phyloP scores from a whole-genome alignment of 805 yeast genomes.

The Ogataea parapolymorpha region DNA sequence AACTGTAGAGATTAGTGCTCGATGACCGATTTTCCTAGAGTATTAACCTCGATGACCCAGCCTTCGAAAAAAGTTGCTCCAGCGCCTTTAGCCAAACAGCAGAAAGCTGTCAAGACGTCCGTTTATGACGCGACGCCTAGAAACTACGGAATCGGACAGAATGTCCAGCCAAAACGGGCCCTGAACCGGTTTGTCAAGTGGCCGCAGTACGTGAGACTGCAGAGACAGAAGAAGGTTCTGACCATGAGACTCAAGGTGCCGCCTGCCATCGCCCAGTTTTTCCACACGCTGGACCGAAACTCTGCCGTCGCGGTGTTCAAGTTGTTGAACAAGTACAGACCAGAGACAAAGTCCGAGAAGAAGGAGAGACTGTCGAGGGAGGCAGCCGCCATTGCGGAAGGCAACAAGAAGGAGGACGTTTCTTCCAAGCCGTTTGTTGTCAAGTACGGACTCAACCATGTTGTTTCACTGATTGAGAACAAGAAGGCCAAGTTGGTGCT shows the following conservation, averaged over 20 bases:
- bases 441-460: conserved; percentile 99
- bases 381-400: conserved; percentile 41
- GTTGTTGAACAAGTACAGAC: conserved; percentile 98
- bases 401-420: conserved; percentile 62
- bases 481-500: conserved; percentile 97
- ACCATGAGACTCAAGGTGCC: conserved; percentile 97
- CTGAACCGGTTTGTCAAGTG: conserved; percentile 96
- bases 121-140: conserved; percentile 85
- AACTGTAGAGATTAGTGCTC: conserved; percentile 25
- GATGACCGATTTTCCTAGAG: conserved; percentile 26
- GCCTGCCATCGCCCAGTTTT: conserved; percentile 97
- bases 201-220: conserved; percentile 98
- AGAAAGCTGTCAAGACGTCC: conserved; percentile 67
- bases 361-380: conserved; percentile 98
- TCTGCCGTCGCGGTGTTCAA: conserved; percentile 96
- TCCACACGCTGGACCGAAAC: conserved; percentile 95
- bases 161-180: conserved; percentile 92
- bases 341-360: conserved; percentile 97
- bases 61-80: conserved; percentile 85
- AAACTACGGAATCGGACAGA: conserved; percentile 96
- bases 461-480: conserved; percentile 95
- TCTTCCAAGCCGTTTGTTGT: conserved; percentile 96
- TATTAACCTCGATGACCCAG: conserved; percentile 37
- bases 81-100: conserved; percentile 89
- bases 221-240: conserved; percentile 98